A percentile compares a stretch with the other conserved stretches of the same genome.
phyloP scores from a whole-genome alignment of 73 alveolate genomes.

The Urostyla sp. region DNA sequence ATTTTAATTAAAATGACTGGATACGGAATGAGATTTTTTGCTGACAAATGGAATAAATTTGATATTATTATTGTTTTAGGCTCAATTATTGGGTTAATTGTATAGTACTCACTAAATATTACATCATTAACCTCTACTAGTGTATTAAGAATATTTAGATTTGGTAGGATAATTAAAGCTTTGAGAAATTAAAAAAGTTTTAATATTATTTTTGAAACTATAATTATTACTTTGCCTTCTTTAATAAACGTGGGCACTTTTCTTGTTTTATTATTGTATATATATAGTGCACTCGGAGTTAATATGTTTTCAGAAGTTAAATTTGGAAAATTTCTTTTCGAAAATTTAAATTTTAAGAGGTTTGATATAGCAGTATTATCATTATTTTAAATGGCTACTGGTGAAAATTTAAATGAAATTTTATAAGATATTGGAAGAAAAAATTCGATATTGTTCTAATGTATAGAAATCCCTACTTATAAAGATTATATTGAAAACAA shows the following conservation, averaged over 20 bases:
- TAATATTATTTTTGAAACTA: slow-evolving; percentile 29
- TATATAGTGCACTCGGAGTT: slow-evolving; percentile 51
- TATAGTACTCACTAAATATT: slow-evolving; percentile 2
- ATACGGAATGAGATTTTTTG: slow-evolving; percentile 45
- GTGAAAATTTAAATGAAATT: slow-evolving; percentile 55
- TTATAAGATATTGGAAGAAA: slow-evolving; percentile 7
- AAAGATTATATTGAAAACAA: slow-evolving; percentile 50
- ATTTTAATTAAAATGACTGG: slow-evolving; percentile 25
- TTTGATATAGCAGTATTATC: slow-evolving; percentile 7
- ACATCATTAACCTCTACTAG: slow-evolving; percentile 38
- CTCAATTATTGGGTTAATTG: slow-evolving; percentile 54
- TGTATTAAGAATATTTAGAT: slow-evolving; percentile 51
- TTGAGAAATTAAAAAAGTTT: background rate
- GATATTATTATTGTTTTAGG: slow-evolving; percentile 67
- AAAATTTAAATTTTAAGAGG: slow-evolving; percentile 30
- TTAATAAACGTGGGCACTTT: slow-evolving; percentile 41
- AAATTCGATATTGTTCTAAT: background rate
- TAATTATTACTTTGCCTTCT: slow-evolving; percentile 30
- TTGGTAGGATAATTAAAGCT: slow-evolving; percentile 50
- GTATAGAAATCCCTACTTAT: slow-evolving; percentile 57
- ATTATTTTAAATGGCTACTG: slow-evolving; percentile 36
- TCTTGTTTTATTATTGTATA: slow-evolving; percentile 12
- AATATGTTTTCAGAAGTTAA: slow-evolving; percentile 24
- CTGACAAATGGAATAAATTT: slow-evolving; percentile 58
- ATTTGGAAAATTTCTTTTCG: background rate